Percentiles rank a stretch among this genome's conserved stretches.
These are phyloP conservation scores for Phytopythium sindhum DNA, from an alignment of 352 stramenopile genomes.

Conservation along the genomic window DNA sequence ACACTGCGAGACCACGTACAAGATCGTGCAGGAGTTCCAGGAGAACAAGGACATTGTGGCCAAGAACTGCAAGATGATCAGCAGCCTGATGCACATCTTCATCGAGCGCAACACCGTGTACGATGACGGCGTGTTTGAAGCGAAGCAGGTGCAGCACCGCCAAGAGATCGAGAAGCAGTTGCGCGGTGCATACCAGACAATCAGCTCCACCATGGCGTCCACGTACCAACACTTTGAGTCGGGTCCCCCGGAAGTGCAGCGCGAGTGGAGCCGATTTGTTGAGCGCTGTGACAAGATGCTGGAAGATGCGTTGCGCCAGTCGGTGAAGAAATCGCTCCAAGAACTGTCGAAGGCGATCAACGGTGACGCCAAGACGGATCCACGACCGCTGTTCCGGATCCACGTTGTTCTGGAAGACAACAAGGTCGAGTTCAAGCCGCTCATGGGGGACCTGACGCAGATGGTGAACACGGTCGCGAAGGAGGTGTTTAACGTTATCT, in stretches of 20 bases:
- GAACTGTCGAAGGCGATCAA: constrained; percentile 94
- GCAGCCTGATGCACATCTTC: constrained; percentile 85
- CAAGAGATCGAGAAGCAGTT: constrained; percentile 75
- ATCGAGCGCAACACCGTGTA: constrained; percentile 94
- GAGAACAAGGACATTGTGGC: constrained; percentile 87
- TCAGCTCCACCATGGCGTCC: constrained; percentile 88
- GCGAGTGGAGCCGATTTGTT: constrained; percentile 91
- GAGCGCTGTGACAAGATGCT: constrained; percentile 89
- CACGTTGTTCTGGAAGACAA: constrained; percentile 93
- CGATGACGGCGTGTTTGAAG: constrained; percentile 91
- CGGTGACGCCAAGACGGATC: constrained; percentile 89
- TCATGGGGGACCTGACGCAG: constrained; percentile 93
- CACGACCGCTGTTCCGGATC: constrained; percentile 90
- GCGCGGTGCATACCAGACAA: constrained; percentile 75
- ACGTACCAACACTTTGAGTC: constrained; percentile 91
- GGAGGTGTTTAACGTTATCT: constrained; percentile 94
- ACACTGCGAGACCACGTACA: constrained; percentile 86
- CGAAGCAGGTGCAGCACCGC: constrained; percentile 89
- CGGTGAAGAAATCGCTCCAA: constrained; percentile 93
- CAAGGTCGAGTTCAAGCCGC: constrained; percentile 92
- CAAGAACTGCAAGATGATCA: constrained; percentile 89
- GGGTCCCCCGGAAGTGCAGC: constrained; percentile 87
- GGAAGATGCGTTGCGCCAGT: constrained; percentile 87
- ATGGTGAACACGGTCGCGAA: constrained; percentile 95
- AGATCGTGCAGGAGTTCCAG: constrained; percentile 88